Percentiles rank a stretch among this genome's conserved stretches.
These are phyloP conservation scores for Paramecium octaurelia DNA, from an alignment of 73 alveolate genomes.

Conservation along the genomic window DNA sequence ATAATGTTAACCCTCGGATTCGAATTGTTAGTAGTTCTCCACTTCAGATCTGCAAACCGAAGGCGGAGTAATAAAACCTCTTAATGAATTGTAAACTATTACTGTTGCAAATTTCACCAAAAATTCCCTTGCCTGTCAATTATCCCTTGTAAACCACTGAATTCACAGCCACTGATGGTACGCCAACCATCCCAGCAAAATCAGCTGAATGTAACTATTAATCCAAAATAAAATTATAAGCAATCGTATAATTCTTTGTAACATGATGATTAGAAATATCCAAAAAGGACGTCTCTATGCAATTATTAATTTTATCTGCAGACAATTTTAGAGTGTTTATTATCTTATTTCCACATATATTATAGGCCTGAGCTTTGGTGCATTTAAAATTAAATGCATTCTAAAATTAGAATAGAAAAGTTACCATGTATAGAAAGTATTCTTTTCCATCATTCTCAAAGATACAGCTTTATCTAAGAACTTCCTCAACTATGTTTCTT, in stretches of 20 bases:
- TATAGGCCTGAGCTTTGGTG: neutral
- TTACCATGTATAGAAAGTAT: constrained; percentile 29
- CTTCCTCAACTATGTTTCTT: neutral
- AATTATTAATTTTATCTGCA: neutral
- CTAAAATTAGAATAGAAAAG: neutral
- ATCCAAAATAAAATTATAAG: neutral
- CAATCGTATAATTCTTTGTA: neutral
- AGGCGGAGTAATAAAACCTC: neutral
- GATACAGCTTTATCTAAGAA: neutral
- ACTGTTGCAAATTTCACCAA: constrained; percentile 42
- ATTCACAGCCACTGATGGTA: neutral
- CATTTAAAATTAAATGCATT: neutral
- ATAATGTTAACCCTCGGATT: neutral
- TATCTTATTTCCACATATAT: neutral
- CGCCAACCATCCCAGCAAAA: neutral
- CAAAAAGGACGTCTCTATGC: neutral
- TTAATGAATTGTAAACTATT: neutral
- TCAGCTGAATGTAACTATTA: neutral
- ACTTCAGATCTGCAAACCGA: neutral
- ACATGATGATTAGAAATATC: neutral
- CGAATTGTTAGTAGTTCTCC: neutral
- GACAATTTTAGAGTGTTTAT: neutral
- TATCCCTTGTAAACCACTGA: neutral
- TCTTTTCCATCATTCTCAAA: neutral
- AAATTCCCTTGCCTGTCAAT: neutral